Evolutionary conservation across 2,329 filamentous ascomycete species (phyloP), one percentile per base, ranked within the genome.

Genomic region (Ascochyta koolunga): DNA sequence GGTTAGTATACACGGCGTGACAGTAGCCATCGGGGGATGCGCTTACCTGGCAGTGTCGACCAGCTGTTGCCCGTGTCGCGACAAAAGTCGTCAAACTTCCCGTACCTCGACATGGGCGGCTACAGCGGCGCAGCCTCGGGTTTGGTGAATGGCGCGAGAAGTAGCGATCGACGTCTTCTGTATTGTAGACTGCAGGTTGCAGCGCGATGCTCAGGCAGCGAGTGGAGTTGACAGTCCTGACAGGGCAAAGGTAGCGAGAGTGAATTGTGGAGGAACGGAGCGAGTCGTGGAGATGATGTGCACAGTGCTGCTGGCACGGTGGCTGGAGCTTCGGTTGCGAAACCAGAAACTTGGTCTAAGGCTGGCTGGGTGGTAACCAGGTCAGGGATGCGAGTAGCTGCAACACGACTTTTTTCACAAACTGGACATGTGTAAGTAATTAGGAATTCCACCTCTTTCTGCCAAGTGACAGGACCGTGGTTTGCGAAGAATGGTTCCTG

Each of bases 61-160:
- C 63, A 64, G 15, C 36, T 57, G 59, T 73, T 78, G 54, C 79
- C 79, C 19, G 77, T 77, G 68, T 81, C 78, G 61, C 78, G 75
- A 74, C 80, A 82, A 60, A 81, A 80, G 67, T 81, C 71, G 62
- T 73, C 61, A 53, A 74, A 75, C 51, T 73, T 71, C 48, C 73
- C 72, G 58, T 74, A 76, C 46, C 61, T 57, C 35, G 64, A 63
- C 70, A 73, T 76, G 65, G 59, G 62, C 62, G 53, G 58, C 53
- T 60, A 54, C 38, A 54, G 61, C 64, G 62, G 65, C 68, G 60
- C 64, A 65, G 65, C 65, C 60, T 65, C 51, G 66, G 38, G 54
- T 40, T 50, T 22, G 27, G 39, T 44, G 31, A 40, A 41, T 11
- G 27, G 22, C 36, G 13, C 6, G 8, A 21, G 38, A 27, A 36